Evolutionary conservation across 495 filamentous ascomycete genomes (phyloP).

Genomic region (Aspergillus taichungensis): DNA sequence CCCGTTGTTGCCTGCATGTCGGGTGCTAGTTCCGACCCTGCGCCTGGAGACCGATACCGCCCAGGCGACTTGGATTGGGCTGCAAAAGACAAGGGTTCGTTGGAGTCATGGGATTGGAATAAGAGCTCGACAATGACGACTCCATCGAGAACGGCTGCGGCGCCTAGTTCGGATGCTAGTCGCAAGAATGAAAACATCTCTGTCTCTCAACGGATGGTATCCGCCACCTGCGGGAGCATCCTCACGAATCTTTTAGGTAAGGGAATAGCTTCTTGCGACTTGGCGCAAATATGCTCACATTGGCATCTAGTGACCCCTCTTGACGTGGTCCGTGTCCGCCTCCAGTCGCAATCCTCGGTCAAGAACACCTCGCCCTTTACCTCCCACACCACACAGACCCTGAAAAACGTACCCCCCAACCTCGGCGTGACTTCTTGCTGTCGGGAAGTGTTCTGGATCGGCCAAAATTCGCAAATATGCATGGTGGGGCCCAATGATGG

Average conservation of each 20-base stretch:
- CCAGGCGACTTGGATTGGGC: constrained; percentile 8
- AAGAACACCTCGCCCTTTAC: constrained; percentile 29
- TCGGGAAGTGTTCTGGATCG: constrained; percentile 93
- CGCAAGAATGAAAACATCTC: constrained; percentile 49
- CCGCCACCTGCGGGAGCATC: constrained; percentile 82
- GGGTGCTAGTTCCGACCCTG: constrained; percentile 11
- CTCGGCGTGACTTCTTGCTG: constrained; percentile 94
- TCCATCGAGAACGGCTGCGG: constrained; percentile 21
- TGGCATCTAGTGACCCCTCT: constrained; percentile 71
- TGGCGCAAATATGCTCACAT: constrained; percentile 8
- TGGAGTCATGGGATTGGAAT: constrained; percentile 31
- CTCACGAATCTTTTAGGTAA: constrained; percentile 83
- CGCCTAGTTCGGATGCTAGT: constrained; percentile 12
- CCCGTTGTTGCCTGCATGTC: constrained; percentile 16
- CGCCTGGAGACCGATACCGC: constrained; percentile 20
- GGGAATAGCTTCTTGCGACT: constrained; percentile 7
- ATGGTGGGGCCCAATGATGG: constrained; percentile 46
- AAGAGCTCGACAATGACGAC: constrained; percentile 29
- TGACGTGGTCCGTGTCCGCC: constrained; percentile 90
- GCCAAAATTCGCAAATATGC: constrained; percentile 76
- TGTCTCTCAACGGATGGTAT: constrained; percentile 82
- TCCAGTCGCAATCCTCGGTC: constrained; percentile 69
- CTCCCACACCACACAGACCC: constrained; percentile 43
- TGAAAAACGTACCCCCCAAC: constrained; percentile 60
- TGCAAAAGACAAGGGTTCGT: constrained; percentile 3